These are phyloP conservation scores for Populus hybrid DNA, from an alignment of 441 rosid species.

Conservation along the genomic window DNA sequence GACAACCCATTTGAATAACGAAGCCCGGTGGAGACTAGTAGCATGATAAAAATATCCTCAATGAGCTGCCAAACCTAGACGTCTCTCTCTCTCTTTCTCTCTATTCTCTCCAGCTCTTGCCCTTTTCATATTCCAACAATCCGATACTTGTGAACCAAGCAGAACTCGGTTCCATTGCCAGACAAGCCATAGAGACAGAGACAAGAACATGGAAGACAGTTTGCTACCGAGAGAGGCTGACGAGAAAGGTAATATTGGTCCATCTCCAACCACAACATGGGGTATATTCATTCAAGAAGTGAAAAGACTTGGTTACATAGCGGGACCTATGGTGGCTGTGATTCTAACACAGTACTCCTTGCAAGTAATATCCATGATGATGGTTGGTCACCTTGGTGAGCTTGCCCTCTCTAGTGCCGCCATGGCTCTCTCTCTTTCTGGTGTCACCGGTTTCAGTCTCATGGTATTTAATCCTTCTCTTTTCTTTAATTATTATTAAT, in stretches of 20 bases:
- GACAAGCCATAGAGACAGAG: neutral
- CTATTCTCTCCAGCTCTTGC: neutral
- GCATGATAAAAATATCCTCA: no score
- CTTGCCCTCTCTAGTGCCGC: slow-evolving; percentile 49
- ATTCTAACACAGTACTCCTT: slow-evolving; percentile 28
- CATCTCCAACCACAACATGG: slow-evolving; percentile 5
- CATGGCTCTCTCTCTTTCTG: slow-evolving; percentile 38
- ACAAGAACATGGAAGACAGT: slow-evolving; percentile 2
- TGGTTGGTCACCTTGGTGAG: slow-evolving; percentile 49
- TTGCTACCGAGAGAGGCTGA: neutral
- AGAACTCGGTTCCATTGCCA: neutral
- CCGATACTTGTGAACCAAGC: neutral
- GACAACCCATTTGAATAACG: no score
- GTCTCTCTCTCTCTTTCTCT: neutral
- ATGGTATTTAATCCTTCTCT: slow-evolving; percentile 21
- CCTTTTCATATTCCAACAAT: neutral
- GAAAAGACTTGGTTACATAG: slow-evolving; percentile 26
- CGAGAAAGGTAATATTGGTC: neutral
- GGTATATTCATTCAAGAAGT: slow-evolving; percentile 23
- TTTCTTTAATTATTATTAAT: neutral
- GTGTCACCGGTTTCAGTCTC: slow-evolving; percentile 42
- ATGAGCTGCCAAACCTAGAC: no score
- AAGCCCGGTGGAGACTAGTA: no score
- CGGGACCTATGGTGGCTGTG: slow-evolving; percentile 44
- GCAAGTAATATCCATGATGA: slow-evolving; percentile 34